Evolutionary conservation across 192 early-diverging fungal species (phyloP).

Genomic region (Backusella circina): DNA sequence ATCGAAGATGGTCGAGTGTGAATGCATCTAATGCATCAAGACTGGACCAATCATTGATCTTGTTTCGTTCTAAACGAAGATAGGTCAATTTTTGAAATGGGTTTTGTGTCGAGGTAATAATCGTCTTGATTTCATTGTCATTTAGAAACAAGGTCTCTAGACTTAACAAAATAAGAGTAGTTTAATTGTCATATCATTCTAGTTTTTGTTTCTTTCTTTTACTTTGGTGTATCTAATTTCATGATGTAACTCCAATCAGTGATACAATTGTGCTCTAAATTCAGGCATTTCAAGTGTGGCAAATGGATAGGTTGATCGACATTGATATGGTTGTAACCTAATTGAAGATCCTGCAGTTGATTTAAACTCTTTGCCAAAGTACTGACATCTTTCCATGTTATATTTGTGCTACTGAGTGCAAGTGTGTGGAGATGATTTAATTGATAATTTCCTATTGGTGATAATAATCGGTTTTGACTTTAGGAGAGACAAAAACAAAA

Average conservation of each 20-base stretch:
- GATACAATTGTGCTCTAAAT: constrained; percentile 47
- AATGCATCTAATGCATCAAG: constrained; percentile 42
- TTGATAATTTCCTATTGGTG: constrained; percentile 7
- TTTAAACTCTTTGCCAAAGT: constrained; percentile 37
- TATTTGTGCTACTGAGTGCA: constrained; percentile 27
- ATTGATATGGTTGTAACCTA: constrained; percentile 40
- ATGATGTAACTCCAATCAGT: constrained; percentile 41
- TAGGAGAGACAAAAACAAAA: not conserved
- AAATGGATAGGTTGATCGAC: constrained; percentile 31
- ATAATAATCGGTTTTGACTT: constrained; percentile 23
- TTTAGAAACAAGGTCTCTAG: constrained; percentile 36
- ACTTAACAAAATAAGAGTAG: not conserved
- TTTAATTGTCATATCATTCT: not conserved
- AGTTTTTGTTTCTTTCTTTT: too few relatives aligned
- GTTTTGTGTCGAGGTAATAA: constrained; percentile 5
- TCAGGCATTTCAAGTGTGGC: constrained; percentile 41
- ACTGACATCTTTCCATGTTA: constrained; percentile 36
- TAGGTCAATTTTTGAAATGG: constrained; percentile 33
- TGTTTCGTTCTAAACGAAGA: constrained; percentile 45
- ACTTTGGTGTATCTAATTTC: constrained; percentile 42
- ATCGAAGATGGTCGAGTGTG: constrained; percentile 35
- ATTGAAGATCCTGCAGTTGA: constrained; percentile 46
- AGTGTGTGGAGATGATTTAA: constrained; percentile 32
- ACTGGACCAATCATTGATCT: constrained; percentile 39
- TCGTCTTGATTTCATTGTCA: constrained; percentile 8